Base-by-base conservation (phyloP, 805 yeast genomes). In the Saccharomyces mikatae region DNA sequence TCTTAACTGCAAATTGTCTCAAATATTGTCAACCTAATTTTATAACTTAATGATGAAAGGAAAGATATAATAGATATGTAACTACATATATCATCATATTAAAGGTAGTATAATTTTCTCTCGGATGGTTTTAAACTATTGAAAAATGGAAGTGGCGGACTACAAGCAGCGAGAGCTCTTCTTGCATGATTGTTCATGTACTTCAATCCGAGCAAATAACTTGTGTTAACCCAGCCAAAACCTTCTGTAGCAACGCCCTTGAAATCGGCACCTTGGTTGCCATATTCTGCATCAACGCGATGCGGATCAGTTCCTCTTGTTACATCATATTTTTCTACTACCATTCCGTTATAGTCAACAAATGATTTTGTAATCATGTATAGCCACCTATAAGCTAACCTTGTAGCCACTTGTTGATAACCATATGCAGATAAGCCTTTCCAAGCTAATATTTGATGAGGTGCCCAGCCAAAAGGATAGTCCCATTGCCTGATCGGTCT, bases 381-480 rank as follows among this genome's bases (percentile, higher is more conserved):
- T 14, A 89, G 74, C 99, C 99, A 92, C 59, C 96, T 77, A 68
- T 87, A 87, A 1, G 85, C 83, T 54, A 92, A 72, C 56, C 98
- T 74, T 54, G 84, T 76, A 1, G 92, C 84, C n/a, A 80, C 80
- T 2, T 77, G 81, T 3, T 68, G 69, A 65, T 76, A 87, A 0
- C 91, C 92, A 67, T 92, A 94, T 52, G 83, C 80, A 29, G 69
- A 62, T 32, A 92, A 75, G 0, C 97, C 98, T 47, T 80, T 80
- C 99, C 99, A 92, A 1, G 96, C 92, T 53, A 92, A 69, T n/a
- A 92, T 88, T 70, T 92, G 99, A 68, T 94, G 98, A 2, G 99
- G 98, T 0, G 98, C 97, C 99, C 99, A 92, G 1, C 98, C 98
- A 66, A 75, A 89, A 2, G 99, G 99, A 69, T 86, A 94, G 69